Evolutionary conservation across 208 protist species (phyloP).

Genomic region (Acanthamoeba triangularis): DNA sequence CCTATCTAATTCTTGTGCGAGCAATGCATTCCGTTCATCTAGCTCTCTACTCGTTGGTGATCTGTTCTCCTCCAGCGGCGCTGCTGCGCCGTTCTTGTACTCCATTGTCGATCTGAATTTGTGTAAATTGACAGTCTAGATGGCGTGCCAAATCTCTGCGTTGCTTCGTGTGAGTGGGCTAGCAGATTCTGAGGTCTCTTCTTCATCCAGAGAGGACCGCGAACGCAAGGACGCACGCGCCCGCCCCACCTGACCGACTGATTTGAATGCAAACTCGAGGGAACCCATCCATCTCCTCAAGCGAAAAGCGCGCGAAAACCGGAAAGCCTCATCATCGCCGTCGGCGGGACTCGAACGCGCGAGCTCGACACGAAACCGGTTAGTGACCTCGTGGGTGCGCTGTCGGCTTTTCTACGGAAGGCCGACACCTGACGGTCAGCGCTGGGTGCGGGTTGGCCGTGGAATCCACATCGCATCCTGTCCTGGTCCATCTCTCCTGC

Average conservation of each 20-base stretch:
- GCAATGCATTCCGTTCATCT: not conserved
- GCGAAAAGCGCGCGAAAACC: not conserved
- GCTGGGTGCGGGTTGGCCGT: not conserved
- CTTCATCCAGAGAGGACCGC: no score
- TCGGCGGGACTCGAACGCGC: not conserved
- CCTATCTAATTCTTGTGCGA: not conserved
- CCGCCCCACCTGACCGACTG: no score
- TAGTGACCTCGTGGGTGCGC: no score
- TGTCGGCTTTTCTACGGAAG: conserved; percentile 23
- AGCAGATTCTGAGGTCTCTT: no score
- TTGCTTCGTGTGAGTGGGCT: no score
- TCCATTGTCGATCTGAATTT: no score
- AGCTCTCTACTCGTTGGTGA: not conserved
- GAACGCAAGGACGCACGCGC: no score
- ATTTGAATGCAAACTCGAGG: not conserved
- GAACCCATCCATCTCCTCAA: not conserved
- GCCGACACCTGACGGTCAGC: not conserved
- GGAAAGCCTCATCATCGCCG: not conserved
- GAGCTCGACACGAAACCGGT: not conserved
- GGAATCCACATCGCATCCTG: not conserved
- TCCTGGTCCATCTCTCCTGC: not conserved
- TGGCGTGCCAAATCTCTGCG: no score
- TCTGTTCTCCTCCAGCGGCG: not conserved
- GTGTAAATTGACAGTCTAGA: no score
- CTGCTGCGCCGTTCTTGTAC: not conserved